A percentile compares a stretch with the other conserved stretches of the same genome.
These are phyloP conservation scores for Exophiala bonariae DNA, from an alignment of 2,329 filamentous ascomycete species.

Conservation along the genomic window DNA sequence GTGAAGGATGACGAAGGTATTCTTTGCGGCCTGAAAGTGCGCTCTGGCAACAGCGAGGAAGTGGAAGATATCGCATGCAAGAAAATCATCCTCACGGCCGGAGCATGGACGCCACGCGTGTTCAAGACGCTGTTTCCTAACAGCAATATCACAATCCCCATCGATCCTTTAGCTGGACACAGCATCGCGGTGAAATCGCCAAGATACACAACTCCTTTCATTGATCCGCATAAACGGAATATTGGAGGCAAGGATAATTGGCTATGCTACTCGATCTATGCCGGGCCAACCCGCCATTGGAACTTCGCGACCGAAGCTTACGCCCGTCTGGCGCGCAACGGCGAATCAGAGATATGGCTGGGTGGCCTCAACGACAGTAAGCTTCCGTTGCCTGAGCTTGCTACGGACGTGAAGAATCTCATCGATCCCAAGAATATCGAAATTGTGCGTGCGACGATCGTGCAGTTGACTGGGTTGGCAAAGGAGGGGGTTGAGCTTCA, in stretches of 20 bases:
- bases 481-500: slow-evolving; percentile 30
- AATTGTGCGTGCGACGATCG: slow-evolving; percentile 33
- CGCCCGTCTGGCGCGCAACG: slow-evolving; percentile 58
- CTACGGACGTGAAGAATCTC: slow-evolving; percentile 38
- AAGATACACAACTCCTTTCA: slow-evolving; percentile 36
- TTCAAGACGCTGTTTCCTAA: slow-evolving; percentile 64
- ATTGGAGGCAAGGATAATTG: slow-evolving; percentile 38
- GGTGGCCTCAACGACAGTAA: slow-evolving; percentile 67
- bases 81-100: slow-evolving; percentile 66
- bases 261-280: slow-evolving; percentile 69
- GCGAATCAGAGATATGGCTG: slow-evolving; percentile 62
- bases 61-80: slow-evolving; percentile 59
- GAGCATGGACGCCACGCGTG: slow-evolving; percentile 70
- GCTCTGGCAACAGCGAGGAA: slow-evolving; percentile 34
- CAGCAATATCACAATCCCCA: slow-evolving; percentile 54
- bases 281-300: slow-evolving; percentile 50
- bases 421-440: slow-evolving; percentile 45
- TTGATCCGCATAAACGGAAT: slow-evolving; percentile 8
- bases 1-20: slow-evolving; percentile 51
- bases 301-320: slow-evolving; percentile 71
- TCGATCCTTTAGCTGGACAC: slow-evolving; percentile 68
- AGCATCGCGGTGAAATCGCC: slow-evolving; percentile 68
- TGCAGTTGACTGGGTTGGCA: slow-evolving; percentile 36
- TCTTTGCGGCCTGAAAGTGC: slow-evolving; percentile 42
- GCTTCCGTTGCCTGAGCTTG: slow-evolving; percentile 60